Base-by-base conservation (phyloP, 352 stramenopile species). In the Globisporangium abappressorium region DNA sequence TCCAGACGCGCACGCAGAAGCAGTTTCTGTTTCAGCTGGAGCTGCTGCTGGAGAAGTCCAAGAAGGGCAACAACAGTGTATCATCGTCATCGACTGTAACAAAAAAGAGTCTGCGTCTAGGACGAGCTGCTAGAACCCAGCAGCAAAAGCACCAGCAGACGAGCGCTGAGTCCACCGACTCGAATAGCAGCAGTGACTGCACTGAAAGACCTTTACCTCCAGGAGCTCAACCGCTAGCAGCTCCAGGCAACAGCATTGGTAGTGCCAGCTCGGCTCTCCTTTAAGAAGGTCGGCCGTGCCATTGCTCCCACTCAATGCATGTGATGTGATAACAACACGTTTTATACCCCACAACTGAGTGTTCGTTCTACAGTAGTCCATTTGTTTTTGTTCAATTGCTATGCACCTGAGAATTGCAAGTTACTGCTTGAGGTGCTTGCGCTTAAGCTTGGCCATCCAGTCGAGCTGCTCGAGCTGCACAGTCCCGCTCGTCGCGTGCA, bases 381-480 rank as follows among this genome's bases (percentile, higher is more conserved):
- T 49, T 30, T 28, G n/a, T 1, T 53, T 59, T 5, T 41, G 15
- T 58, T 34, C 28, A 18, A 26, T 26, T 26, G 24, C 24, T 26
- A 26, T 26, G 24, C 24, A 26, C 24, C 24, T 26, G 24, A 26
- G 24, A 26, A 26, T 26, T 26, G 24, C 24, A 26, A 26, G 24
- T 26, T 61, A 60, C 71, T 66, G 59, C 54, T 78, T 76, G 34
- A 89, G 68, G 69, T 91, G 78, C 62, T 91, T 90, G 64, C 80
- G 81, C 66, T 91, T 91, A 68, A 94, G 75, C 65, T 94, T 91
- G 43, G 80, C 81, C 82, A 92, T 94, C 85, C 84, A 94, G 68
- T 87, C 82, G 12, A 92, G 71, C 65, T 94, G 85, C 47, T 84
- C 75, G 34, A 85, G 68, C 30, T 57, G 70, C 22, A 90, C 80